phyloP scores from a whole-genome alignment of 768 basidiomycete species.

The Russula lepida region DNA sequence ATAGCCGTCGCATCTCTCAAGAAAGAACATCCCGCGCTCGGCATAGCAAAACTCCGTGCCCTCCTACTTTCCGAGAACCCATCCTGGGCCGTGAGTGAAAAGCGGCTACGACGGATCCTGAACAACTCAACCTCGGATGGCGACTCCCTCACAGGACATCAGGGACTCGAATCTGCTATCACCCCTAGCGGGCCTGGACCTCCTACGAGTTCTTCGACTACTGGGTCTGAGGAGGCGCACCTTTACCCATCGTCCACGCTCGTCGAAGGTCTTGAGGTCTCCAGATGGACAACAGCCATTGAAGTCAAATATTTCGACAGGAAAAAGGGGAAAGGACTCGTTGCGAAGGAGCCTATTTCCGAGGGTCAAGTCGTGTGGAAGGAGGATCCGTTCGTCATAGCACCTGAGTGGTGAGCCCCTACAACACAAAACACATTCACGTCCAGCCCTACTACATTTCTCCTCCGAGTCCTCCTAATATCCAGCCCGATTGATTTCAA shows the following conservation, averaged over 20 bases:
- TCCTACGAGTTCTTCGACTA: background rate
- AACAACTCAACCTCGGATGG: constrained; percentile 45
- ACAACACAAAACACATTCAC: background rate
- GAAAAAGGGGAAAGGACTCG: constrained; percentile 75
- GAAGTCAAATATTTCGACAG: constrained; percentile 63
- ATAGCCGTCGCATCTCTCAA: constrained; percentile 47
- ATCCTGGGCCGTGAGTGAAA: constrained; percentile 77
- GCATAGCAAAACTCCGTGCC: constrained; percentile 63
- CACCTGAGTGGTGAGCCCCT: constrained; percentile 64
- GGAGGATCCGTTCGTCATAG: constrained; percentile 72
- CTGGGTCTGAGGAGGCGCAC: background rate
- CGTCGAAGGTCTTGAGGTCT: constrained; percentile 53
- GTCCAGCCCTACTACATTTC: background rate
- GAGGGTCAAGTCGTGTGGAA: constrained; percentile 77
- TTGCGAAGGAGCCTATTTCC: constrained; percentile 57
- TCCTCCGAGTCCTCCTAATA: constrained; percentile 10
- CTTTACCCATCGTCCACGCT: constrained; percentile 55
- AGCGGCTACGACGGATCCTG: constrained; percentile 65
- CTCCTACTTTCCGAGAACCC: constrained; percentile 51
- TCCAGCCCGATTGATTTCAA: background rate
- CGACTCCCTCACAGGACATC: constrained; percentile 30
- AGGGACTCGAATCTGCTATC: background rate
- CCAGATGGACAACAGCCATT: constrained; percentile 51
- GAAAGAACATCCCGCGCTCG: constrained; percentile 50
- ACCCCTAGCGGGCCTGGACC: background rate